phyloP scores from a whole-genome alignment of 2,329 filamentous ascomycete species.

The Aspergillus udagawae region DNA sequence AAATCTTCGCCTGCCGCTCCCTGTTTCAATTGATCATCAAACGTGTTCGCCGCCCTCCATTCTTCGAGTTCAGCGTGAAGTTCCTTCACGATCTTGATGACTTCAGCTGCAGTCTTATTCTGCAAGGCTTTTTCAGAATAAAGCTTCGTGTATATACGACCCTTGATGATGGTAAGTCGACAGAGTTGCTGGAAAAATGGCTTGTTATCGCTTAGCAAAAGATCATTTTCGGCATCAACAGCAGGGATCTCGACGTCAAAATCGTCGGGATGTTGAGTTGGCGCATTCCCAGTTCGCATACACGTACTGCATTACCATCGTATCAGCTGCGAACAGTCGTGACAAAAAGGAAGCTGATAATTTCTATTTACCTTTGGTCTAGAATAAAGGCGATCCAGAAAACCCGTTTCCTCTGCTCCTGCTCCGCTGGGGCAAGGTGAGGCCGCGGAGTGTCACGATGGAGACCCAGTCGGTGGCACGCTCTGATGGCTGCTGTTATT shows the following conservation, averaged over 20 bases:
- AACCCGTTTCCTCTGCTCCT: constrained; percentile 75
- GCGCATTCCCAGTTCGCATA: constrained; percentile 62
- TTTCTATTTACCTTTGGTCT: constrained; percentile 56
- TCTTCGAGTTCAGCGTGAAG: constrained; percentile 79
- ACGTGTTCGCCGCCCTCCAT: constrained; percentile 86
- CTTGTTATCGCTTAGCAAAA: constrained; percentile 76
- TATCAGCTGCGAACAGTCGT: background rate
- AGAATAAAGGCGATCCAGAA: constrained; percentile 71
- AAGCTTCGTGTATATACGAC: constrained; percentile 81
- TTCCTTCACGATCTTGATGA: constrained; percentile 86
- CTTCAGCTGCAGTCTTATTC: constrained; percentile 72
- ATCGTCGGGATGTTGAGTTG: constrained; percentile 67
- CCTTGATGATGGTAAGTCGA: constrained; percentile 81
- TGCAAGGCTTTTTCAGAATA: constrained; percentile 87
- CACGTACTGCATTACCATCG: constrained; percentile 47
- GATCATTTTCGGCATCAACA: constrained; percentile 82
- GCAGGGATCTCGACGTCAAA: constrained; percentile 93
- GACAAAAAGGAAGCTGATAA: background rate
- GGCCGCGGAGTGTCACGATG: constrained; percentile 87
- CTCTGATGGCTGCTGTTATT: constrained; percentile 79
- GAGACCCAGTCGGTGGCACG: constrained; percentile 86
- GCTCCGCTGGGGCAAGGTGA: constrained; percentile 82
- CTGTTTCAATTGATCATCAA: constrained; percentile 83
- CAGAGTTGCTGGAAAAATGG: constrained; percentile 93
- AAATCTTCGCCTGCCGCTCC: constrained; percentile 85